Conservation (phyloP, 2,329 filamentous ascomycete species). For the Fusarium newnesense region DNA sequence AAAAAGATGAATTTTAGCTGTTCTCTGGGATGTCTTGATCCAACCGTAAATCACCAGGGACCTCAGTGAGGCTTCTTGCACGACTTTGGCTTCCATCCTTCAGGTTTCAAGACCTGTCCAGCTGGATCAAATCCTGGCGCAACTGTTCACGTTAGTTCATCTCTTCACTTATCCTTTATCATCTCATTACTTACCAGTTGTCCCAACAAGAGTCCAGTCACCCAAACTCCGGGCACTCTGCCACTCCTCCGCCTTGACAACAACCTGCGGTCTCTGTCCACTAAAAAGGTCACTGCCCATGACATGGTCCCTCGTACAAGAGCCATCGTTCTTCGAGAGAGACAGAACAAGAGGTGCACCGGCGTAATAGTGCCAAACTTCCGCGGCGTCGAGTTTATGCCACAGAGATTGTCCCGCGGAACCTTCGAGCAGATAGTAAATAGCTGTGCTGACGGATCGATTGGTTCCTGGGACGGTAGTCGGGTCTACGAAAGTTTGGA, state of each 20-base stretch:
- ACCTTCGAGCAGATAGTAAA: conserved; percentile 64
- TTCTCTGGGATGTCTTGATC: accelerated
- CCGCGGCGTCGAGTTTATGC: conserved; percentile 60
- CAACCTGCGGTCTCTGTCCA: conserved; percentile 19
- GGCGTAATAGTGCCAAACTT: conserved; percentile 65
- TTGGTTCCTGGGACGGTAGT: conserved; percentile 34
- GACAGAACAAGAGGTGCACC: conserved; percentile 60
- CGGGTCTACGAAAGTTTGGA: conserved; percentile 58
- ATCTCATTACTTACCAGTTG: conserved; percentile 5
- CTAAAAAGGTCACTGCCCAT: conserved; percentile 12
- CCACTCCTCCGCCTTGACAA: conserved; percentile 17
- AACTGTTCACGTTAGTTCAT: conserved; percentile 2
- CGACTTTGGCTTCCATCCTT: conserved; percentile 23
- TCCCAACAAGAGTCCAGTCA: conserved; percentile 30
- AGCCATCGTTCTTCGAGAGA: conserved; percentile 57
- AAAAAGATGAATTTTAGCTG: accelerated
- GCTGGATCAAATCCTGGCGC: conserved; percentile 18
- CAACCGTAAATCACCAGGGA: too few species aligned
- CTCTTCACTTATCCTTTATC: accelerated
- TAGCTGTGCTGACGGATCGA: conserved; percentile 59
- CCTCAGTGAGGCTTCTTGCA: neutral
- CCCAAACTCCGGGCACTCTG: conserved; percentile 15
- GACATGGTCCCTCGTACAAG: conserved; percentile 15
- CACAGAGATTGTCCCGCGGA: conserved; percentile 55
- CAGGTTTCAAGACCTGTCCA: conserved; percentile 11